Evolutionary conservation across 2,329 filamentous ascomycete genomes (phyloP), one percentile per base, ranked within the genome.

Genomic region (Aspergillus glaucus): DNA sequence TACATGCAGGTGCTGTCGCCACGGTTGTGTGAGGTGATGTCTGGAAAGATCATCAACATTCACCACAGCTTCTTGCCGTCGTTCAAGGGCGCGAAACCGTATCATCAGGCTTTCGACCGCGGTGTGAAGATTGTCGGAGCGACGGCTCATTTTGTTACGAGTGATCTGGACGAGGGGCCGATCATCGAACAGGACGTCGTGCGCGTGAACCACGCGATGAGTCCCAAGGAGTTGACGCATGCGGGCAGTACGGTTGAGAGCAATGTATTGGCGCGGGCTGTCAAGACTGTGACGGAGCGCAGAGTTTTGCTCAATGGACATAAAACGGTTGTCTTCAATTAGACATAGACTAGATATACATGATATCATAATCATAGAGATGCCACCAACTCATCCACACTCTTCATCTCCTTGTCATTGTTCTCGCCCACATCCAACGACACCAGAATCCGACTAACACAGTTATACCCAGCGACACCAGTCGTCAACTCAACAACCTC

Each of bases 81-180:
- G 8, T 93, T 93, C 80, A 93, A 93, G 78, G 88, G 88, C 52
- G 88, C 88, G 26, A 89, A 88, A 72, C 88, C 88, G 3, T 93
- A 93, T 71, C 88, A 92, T 69, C 88, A 93, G 75, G 88, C 88
- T 6, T 91, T 87, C 64, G 87, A 92, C 55, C 81, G 87, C 24
- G 88, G 88, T 51, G 88, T 93, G 56, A 93, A 93, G 79, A 92
- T 93, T 59, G 90, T 91, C 49, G 88, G 88, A 50, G 88, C 88
- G 21, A 90, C 87, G 2, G 88, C 88, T 4, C 88, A 93, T 71
- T 92, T 92, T 59, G 88, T 92, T 56, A 93, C 88, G 1, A 86
- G 85, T 24, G 87, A 92, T 68, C 70, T 93, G 53, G 88, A 93
- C 62, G 88, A 93, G 74, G 88, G 88, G 2, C 88, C 88, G 9